These are phyloP conservation scores for Colletotrichum zoysiae DNA, from an alignment of 2,329 filamentous ascomycete genomes.

Conservation along the genomic window DNA sequence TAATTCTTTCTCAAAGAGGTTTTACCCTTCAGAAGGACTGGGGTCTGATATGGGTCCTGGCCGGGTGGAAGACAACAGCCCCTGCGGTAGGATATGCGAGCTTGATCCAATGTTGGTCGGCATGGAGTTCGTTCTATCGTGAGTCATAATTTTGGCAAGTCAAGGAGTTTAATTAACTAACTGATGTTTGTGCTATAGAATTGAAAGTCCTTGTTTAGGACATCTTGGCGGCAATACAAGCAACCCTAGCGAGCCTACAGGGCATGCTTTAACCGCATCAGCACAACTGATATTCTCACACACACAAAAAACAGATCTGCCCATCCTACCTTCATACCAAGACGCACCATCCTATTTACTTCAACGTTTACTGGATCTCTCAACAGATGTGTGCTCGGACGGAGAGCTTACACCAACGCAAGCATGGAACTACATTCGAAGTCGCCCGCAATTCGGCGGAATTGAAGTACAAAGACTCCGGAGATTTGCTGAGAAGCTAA, in stretches of 20 bases:
- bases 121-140: conserved; percentile 53
- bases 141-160: conserved; percentile 5
- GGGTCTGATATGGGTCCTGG: neutral
- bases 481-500: conserved; percentile 46
- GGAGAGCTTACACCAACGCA: conserved; percentile 56
- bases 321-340: conserved; percentile 17
- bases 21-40: too few relatives aligned
- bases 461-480: conserved; percentile 48
- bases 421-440: conserved; percentile 53
- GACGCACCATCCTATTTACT: conserved; percentile 44
- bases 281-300: conserved; percentile 41
- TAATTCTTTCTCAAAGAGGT: too few relatives aligned
- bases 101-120: conserved; percentile 45
- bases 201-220: conserved; percentile 48
- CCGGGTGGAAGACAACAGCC: neutral
- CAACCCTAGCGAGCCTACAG: conserved; percentile 45
- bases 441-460: conserved; percentile 49
- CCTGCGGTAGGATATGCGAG: conserved; percentile 41
- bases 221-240: conserved; percentile 47
- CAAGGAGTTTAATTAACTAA: neutral
- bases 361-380: conserved; percentile 45
- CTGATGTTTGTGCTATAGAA: conserved; percentile 34
- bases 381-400: conserved; percentile 46
- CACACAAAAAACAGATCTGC: neutral
- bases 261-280: conserved; percentile 47